Conservation (phyloP, 176 grass and related monocot species). For the Bolboschoenus planiculmis region DNA sequence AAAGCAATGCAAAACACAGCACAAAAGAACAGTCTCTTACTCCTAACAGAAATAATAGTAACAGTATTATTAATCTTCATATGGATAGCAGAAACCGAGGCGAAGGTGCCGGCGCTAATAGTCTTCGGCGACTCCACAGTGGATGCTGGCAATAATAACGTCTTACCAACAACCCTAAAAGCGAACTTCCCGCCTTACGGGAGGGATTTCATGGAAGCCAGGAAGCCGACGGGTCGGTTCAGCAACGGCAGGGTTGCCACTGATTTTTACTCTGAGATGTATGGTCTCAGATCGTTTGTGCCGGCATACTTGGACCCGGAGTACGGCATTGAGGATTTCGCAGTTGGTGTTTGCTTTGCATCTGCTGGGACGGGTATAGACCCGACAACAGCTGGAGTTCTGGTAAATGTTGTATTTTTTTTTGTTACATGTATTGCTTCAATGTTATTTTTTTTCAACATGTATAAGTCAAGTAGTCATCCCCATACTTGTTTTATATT, state of each 20-base stretch:
- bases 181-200: slow-evolving; percentile 65
- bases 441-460: not conserved
- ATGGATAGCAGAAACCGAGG: not conserved
- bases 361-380: slow-evolving; percentile 62
- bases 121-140: slow-evolving; percentile 67
- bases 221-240: slow-evolving; percentile 56
- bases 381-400: slow-evolving; percentile 38
- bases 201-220: slow-evolving; percentile 39
- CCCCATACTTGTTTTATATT: not conserved
- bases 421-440: not conserved
- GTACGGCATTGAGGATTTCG: slow-evolving; percentile 43
- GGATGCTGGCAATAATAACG: slow-evolving; percentile 66
- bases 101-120: slow-evolving; percentile 44
- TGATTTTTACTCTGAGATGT: slow-evolving; percentile 61
- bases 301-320: slow-evolving; percentile 57
- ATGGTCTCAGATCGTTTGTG: slow-evolving; percentile 39
- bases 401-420: slow-evolving; percentile 34
- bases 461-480: not conserved
- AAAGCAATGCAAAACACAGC: slow-evolving; percentile 5
- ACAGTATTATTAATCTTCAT: not conserved
- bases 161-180: slow-evolving; percentile 20
- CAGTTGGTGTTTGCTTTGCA: slow-evolving; percentile 57
- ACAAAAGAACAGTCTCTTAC: not conserved
- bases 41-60: not conserved
- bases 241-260: slow-evolving; percentile 53